phyloP scores from a whole-genome alignment of 2,329 filamentous ascomycete species.

The Hysterium pulicare region DNA sequence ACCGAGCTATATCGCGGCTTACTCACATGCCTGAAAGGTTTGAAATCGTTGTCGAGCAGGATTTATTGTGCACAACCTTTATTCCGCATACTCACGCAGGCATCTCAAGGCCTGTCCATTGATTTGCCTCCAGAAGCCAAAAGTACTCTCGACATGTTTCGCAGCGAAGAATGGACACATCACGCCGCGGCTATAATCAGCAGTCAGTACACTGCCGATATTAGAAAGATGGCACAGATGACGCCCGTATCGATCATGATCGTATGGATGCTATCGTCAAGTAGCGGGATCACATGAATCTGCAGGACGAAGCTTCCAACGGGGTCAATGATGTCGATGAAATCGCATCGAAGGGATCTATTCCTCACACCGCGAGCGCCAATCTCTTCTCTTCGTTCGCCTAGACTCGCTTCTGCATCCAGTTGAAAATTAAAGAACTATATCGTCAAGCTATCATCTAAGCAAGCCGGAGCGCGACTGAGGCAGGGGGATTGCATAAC shows the following conservation, averaged over 20 bases:
- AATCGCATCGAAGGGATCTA: not conserved
- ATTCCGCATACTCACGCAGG: constrained; percentile 26
- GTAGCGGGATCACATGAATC: constrained; percentile 22
- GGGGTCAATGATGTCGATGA: not conserved
- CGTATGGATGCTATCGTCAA: constrained; percentile 29
- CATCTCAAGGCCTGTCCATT: constrained; percentile 19
- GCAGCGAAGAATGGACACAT: constrained; percentile 29
- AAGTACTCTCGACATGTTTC: constrained; percentile 18
- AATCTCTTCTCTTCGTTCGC: not conserved
- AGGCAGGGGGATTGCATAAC: no score
- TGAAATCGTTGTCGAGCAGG: constrained; percentile 20
- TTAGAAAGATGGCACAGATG: constrained; percentile 10
- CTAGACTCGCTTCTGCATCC: no score
- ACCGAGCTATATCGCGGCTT: constrained; percentile 25
- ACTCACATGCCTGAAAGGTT: constrained; percentile 23
- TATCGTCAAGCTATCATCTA: no score
- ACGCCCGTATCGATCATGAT: constrained; percentile 12
- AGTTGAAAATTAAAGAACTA: no score
- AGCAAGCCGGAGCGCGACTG: no score
- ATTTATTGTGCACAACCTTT: constrained; percentile 28
- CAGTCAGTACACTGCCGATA: constrained; percentile 29
- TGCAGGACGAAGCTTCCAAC: not conserved
- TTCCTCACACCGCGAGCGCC: not conserved
- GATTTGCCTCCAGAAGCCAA: constrained; percentile 20
- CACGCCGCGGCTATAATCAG: constrained; percentile 23